These are phyloP conservation scores for Umbellularia californica DNA, from an alignment of 164 flowering plant genomes.

Conservation along the genomic window DNA sequence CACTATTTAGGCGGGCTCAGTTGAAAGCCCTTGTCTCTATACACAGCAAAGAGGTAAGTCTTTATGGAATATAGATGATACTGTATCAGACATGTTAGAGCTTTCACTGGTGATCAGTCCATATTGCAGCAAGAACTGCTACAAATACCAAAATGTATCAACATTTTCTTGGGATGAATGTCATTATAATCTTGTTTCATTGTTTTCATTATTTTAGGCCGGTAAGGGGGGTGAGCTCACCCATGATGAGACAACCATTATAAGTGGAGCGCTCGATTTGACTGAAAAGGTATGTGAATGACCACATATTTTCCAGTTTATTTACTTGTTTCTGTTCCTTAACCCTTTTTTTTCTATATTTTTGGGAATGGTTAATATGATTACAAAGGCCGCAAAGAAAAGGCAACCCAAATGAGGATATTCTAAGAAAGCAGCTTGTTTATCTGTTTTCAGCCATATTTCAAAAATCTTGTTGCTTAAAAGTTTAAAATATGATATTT, in stretches of 20 bases:
- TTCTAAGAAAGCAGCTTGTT: too few relatives aligned
- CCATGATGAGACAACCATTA: constrained; percentile 93
- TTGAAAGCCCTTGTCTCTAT: constrained; percentile 92
- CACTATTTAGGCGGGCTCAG: constrained; percentile 91
- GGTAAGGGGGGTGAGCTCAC: constrained; percentile 99
- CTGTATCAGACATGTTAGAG: background rate
- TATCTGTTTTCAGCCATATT: too few relatives aligned
- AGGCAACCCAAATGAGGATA: too few relatives aligned
- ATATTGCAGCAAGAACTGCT: background rate
- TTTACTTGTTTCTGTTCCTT: background rate
- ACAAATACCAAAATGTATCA: background rate
- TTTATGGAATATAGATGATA: background rate
- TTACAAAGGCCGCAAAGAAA: too few relatives aligned
- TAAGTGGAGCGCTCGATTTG: constrained; percentile 92
- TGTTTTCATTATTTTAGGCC: constrained; percentile 39
- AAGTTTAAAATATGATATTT: too few relatives aligned
- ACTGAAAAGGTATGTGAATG: constrained; percentile 37
- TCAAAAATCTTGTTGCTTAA: too few relatives aligned
- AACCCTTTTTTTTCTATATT: too few relatives aligned
- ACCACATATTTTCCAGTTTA: background rate
- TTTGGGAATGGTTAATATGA: too few relatives aligned
- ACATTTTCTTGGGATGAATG: background rate
- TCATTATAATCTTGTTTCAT: background rate
- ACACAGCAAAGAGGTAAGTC: constrained; percentile 79
- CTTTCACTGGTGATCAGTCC: background rate